These are phyloP conservation scores for Raphidocelis subcapitata DNA, from an alignment of 139 green algal genomes.

Conservation along the genomic window DNA sequence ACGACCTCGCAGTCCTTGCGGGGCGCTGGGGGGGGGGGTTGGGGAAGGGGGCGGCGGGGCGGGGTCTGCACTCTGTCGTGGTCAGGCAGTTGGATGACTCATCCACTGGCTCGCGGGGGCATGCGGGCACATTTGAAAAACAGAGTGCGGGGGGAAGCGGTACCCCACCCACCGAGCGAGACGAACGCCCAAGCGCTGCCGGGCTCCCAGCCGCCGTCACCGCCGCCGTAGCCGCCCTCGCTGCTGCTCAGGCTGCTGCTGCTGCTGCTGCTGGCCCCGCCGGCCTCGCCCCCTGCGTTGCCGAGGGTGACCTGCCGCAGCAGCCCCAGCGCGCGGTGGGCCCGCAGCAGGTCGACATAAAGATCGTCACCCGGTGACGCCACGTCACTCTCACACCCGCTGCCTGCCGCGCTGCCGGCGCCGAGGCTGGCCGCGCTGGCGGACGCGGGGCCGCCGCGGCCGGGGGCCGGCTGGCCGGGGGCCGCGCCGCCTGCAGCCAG, in stretches of 20 bases:
- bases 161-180: not conserved
- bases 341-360: conserved; percentile 36
- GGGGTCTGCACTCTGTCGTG: not conserved
- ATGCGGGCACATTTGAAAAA: too few relatives aligned
- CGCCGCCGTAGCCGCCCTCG: too few relatives aligned
- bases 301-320: conserved; percentile 8
- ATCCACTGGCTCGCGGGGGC: too few relatives aligned
- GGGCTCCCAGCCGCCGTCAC: not conserved
- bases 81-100: too few relatives aligned
- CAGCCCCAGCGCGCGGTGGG: conserved; percentile 39
- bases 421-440: not conserved
- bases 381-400: not conserved
- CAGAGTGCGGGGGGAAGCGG: too few relatives aligned
- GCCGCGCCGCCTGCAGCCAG: too few relatives aligned
- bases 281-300: not conserved
- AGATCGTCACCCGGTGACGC: not conserved
- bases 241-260: conserved; percentile 6
- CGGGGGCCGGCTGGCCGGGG: too few relatives aligned
- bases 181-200: conserved; percentile 11
- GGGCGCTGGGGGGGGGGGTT: conserved; percentile 46
- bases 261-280: not conserved
- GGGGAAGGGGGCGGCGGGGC: not conserved
- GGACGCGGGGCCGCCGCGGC: too few relatives aligned
- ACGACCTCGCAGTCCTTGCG: conserved; percentile 73
- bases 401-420: not conserved